A percentile compares a stretch with the other conserved stretches of the same genome.
These are phyloP conservation scores for Fusarium sp. DNA, from an alignment of 2,329 filamentous ascomycete genomes.

Conservation along the genomic window DNA sequence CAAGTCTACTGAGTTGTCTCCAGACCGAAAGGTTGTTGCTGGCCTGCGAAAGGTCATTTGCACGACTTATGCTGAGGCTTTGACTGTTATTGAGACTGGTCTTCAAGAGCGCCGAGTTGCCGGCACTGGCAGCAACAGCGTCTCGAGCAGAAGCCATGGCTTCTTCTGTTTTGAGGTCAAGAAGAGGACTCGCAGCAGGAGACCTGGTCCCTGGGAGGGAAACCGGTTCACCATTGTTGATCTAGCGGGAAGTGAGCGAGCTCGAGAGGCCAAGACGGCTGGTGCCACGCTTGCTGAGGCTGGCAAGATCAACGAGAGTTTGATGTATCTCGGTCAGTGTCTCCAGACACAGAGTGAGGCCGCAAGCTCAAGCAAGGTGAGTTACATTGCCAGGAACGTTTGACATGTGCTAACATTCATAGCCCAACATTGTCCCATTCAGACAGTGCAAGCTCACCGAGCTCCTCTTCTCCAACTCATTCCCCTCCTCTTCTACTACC, in stretches of 20 bases:
- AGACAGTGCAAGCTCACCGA: conserved; percentile 87
- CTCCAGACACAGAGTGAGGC: conserved; percentile 92
- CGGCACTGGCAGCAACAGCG: conserved; percentile 91
- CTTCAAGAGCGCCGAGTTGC: conserved; percentile 86
- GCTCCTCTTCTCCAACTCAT: conserved; percentile 87
- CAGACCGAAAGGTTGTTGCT: conserved; percentile 92
- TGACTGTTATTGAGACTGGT: conserved; percentile 89
- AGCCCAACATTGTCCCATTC: conserved; percentile 78
- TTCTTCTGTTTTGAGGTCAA: conserved; percentile 97
- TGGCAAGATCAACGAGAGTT: conserved; percentile 96
- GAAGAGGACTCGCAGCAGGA: conserved; percentile 66
- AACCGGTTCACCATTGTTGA: conserved; percentile 89
- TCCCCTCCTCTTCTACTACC: conserved; percentile 65
- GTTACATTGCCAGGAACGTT: conserved; percentile 9
- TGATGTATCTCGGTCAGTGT: conserved; percentile 98
- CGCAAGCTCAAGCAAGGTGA: conserved; percentile 75
- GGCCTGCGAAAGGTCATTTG: conserved; percentile 92
- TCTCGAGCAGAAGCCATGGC: conserved; percentile 89
- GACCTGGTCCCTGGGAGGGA: conserved; percentile 70
- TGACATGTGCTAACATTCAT: conserved; percentile 29
- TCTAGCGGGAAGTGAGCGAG: conserved; percentile 90
- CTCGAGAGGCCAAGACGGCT: conserved; percentile 90
- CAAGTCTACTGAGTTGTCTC: conserved; percentile 87
- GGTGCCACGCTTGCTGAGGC: conserved; percentile 92
- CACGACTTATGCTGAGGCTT: conserved; percentile 78